Evolutionary conservation across 345 rosid species (phyloP).

Genomic region (Populus tremula): DNA sequence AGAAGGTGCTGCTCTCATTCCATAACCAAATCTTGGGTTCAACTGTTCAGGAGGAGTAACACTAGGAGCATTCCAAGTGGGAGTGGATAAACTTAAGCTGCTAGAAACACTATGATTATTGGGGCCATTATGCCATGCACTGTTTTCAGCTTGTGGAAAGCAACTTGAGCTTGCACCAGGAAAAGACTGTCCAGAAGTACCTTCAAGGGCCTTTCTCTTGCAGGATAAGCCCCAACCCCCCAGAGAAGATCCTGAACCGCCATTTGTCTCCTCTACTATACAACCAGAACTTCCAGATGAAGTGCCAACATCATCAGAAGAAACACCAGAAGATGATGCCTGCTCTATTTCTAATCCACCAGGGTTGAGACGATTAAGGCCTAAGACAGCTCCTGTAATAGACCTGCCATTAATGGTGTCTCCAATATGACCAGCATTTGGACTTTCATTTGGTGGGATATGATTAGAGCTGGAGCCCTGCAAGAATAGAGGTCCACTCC

Average conservation of each 20-base stretch:
- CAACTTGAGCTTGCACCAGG: constrained; percentile 52
- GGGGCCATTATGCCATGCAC: constrained; percentile 37
- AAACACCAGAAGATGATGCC: constrained; percentile 22
- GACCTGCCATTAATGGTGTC: constrained; percentile 31
- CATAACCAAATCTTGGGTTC: constrained; percentile 50
- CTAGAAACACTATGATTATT: constrained; percentile 49
- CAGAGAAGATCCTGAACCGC: constrained; percentile 54
- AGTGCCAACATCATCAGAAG: constrained; percentile 41
- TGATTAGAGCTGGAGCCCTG: constrained; percentile 54
- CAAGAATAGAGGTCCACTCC: constrained; percentile 42
- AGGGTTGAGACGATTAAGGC: constrained; percentile 24
- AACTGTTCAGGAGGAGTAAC: constrained; percentile 38
- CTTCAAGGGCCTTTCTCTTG: constrained; percentile 91
- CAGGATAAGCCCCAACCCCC: constrained; percentile 75
- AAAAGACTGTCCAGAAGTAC: constrained; percentile 58
- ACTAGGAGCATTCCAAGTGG: constrained; percentile 43
- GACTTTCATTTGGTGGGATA: constrained; percentile 33
- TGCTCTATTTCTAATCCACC: constrained; percentile 33
- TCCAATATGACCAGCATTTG: constrained; percentile 39
- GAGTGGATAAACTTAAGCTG: constrained; percentile 57
- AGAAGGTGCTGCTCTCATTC: constrained; percentile 40
- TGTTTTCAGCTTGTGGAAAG: constrained; percentile 46
- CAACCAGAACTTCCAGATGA: constrained; percentile 59
- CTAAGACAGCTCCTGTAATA: constrained; percentile 30
- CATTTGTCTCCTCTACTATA: constrained; percentile 47